These are phyloP conservation scores for Blastocystis sp. DNA, from an alignment of 352 stramenopile species.

Conservation along the genomic window DNA sequence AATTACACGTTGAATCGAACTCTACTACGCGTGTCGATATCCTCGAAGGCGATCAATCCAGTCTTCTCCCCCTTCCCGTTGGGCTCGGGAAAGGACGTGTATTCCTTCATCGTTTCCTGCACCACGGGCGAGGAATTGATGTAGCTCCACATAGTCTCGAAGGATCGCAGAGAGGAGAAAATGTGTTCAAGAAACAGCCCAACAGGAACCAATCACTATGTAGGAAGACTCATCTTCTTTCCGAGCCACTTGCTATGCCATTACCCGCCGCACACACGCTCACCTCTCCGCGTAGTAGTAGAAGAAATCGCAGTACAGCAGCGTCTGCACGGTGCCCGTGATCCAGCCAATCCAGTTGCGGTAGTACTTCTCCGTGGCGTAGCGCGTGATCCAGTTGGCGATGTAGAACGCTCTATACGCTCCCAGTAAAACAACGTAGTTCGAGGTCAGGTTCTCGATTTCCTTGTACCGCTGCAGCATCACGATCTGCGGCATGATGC, in stretches of 20 bases:
- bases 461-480: slow-evolving; percentile 94
- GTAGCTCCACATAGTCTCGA: slow-evolving; percentile 41
- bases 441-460: slow-evolving; percentile 95
- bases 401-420: slow-evolving; percentile 96
- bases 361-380: slow-evolving; percentile 88
- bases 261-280: not conserved
- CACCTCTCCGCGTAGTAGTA: slow-evolving; percentile 89
- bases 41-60: slow-evolving; percentile 40
- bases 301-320: slow-evolving; percentile 99
- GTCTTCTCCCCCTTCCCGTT: slow-evolving; percentile 37
- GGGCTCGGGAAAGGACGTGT: slow-evolving; percentile 62
- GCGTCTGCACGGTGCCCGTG: slow-evolving; percentile 93
- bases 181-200: not conserved
- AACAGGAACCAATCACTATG: slow-evolving; percentile 55
- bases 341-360: slow-evolving; percentile 97
- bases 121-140: not conserved
- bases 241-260: slow-evolving; percentile 66
- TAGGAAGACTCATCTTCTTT: slow-evolving; percentile 70
- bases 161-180: not conserved
- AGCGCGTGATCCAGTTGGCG: slow-evolving; percentile 97
- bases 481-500: slow-evolving; percentile 98
- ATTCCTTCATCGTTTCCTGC: slow-evolving; percentile 5
- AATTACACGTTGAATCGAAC: not conserved
- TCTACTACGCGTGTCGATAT: not conserved
- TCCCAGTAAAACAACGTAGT: slow-evolving; percentile 98